Evolutionary conservation across 345 rosid species (phyloP).

Genomic region (Linum tenue): DNA sequence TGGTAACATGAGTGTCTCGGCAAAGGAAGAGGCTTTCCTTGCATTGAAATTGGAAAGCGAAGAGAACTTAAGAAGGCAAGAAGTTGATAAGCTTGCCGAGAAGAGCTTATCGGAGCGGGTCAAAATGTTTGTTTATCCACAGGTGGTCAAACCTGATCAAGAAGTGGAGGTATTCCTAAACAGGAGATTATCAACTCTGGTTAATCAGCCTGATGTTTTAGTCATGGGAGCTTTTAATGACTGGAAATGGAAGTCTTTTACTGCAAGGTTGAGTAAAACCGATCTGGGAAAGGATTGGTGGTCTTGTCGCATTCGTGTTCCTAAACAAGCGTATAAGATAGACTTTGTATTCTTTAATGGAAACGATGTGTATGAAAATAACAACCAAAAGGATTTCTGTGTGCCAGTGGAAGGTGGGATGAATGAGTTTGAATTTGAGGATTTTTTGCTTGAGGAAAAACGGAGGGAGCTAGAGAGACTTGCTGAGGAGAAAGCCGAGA

Average conservation of each 20-base stretch:
- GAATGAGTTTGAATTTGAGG: constrained; percentile 62
- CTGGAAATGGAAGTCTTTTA: constrained; percentile 86
- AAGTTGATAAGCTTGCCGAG: constrained; percentile 51
- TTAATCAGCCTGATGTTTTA: constrained; percentile 49
- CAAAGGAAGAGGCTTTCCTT: constrained; percentile 27
- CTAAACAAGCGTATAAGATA: constrained; percentile 81
- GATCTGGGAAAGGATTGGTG: constrained; percentile 71
- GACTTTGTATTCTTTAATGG: constrained; percentile 91
- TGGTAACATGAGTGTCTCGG: constrained; percentile 11
- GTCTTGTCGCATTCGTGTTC: constrained; percentile 71
- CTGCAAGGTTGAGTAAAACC: constrained; percentile 52
- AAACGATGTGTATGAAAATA: constrained; percentile 64
- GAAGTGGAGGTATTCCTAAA: constrained; percentile 72
- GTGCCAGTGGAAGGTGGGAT: constrained; percentile 63
- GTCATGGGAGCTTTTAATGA: constrained; percentile 90
- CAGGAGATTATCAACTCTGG: constrained; percentile 48
- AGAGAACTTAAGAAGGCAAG: constrained; percentile 38
- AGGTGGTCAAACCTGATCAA: constrained; percentile 41
- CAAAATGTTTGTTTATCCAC: constrained; percentile 66
- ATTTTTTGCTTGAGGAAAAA: constrained; percentile 82
- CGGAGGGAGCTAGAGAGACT: constrained; percentile 59
- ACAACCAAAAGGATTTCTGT: constrained; percentile 57
- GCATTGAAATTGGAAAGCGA: constrained; percentile 32
- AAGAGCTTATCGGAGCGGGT: constrained; percentile 36
- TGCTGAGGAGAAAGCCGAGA: constrained; percentile 73